These are phyloP conservation scores for Talaromyces borbonicus DNA, from an alignment of 495 filamentous ascomycete species.

Conservation along the genomic window DNA sequence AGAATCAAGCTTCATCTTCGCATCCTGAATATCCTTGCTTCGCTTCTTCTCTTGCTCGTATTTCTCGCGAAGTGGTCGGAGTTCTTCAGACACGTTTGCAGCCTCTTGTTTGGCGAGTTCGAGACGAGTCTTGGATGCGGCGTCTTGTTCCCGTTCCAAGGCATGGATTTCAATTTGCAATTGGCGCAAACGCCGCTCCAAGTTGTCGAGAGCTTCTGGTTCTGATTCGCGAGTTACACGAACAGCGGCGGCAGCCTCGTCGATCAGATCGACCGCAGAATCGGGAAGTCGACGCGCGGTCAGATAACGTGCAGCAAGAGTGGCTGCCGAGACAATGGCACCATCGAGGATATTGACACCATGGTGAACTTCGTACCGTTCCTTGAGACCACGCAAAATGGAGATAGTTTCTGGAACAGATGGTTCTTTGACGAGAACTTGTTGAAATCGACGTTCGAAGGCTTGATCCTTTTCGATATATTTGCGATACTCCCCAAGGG, in stretches of 20 bases:
- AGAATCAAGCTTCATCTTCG: conserved; percentile 86
- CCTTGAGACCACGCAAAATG: conserved; percentile 92
- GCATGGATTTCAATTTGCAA: conserved; percentile 96
- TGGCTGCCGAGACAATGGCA: conserved; percentile 85
- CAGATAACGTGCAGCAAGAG: conserved; percentile 81
- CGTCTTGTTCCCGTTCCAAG: conserved; percentile 85
- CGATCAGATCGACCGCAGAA: conserved; percentile 91
- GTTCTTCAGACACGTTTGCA: conserved; percentile 82
- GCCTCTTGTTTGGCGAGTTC: conserved; percentile 77
- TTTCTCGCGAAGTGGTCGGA: conserved; percentile 85
- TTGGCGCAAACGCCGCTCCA: conserved; percentile 80
- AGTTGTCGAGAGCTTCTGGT: conserved; percentile 84
- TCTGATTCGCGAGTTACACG: conserved; percentile 91
- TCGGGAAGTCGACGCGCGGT: conserved; percentile 86
- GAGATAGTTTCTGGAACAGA: conserved; percentile 83
- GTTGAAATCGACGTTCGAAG: conserved; percentile 97
- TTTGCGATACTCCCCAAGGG: conserved; percentile 89
- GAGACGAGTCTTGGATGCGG: conserved; percentile 75
- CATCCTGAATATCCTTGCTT: conserved; percentile 84
- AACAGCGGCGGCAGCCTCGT: conserved; percentile 92
- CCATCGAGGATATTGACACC: conserved; percentile 91
- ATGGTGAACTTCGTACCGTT: conserved; percentile 96
- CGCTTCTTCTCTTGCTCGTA: conserved; percentile 87
- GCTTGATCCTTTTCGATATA: conserved; percentile 98
- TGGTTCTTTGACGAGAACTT: conserved; percentile 92